Conservation (phyloP, 257 asterid genomes). For the Solanum sitiens region DNA sequence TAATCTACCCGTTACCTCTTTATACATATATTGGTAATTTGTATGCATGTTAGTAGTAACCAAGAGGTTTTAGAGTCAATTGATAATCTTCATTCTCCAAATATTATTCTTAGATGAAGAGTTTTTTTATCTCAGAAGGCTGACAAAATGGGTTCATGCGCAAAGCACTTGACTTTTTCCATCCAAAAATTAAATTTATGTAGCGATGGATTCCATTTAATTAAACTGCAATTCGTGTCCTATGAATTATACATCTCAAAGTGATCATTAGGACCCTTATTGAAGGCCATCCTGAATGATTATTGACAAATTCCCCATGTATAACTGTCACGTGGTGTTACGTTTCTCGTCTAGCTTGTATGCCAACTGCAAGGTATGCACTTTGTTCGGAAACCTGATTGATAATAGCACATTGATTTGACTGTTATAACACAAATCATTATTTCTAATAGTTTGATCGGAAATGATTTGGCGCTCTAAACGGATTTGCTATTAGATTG, state of each 20-base stretch:
- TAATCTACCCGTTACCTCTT: neutral
- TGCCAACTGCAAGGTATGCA: neutral
- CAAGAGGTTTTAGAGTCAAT: neutral
- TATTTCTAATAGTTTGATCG: neutral
- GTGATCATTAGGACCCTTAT: neutral
- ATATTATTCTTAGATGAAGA: neutral
- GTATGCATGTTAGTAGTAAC: neutral
- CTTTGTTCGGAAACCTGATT: neutral
- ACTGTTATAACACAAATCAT: neutral
- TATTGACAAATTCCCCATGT: neutral
- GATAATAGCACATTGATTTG: neutral
- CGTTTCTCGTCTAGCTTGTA: neutral
- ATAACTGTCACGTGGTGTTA: neutral
- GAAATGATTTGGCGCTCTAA: neutral
- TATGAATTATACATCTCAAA: neutral
- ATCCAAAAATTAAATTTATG: neutral
- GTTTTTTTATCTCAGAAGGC: neutral
- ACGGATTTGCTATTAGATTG: neutral
- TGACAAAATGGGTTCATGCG: neutral
- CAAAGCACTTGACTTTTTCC: neutral
- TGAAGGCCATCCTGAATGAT: neutral
- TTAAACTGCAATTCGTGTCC: neutral
- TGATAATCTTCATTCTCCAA: neutral
- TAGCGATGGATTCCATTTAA: neutral
- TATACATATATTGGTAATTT: neutral